A percentile compares a stretch with the other conserved stretches of the same genome.
Evolutionary conservation across 805 yeast genomes (phyloP).

Genomic region (Candida vartiovaarae): DNA sequence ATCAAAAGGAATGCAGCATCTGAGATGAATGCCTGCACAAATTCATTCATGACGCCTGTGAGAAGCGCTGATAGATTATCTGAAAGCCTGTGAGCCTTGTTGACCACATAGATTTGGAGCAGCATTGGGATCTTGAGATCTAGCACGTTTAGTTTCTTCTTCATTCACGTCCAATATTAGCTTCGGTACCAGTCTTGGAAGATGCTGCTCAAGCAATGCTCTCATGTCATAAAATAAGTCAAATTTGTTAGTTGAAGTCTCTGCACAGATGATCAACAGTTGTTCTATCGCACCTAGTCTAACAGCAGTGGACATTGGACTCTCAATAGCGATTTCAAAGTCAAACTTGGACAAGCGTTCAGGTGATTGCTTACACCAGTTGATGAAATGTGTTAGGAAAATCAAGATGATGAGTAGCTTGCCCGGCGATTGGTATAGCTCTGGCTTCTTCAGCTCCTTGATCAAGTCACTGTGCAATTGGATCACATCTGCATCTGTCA

Average conservation of each 20-base stretch:
- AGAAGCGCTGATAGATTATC: slow-evolving; percentile 23
- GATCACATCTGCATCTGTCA: slow-evolving; percentile 32
- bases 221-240: slow-evolving; percentile 58
- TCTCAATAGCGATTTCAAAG: slow-evolving; percentile 48
- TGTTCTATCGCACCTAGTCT: slow-evolving; percentile 68
- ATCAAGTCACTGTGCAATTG: slow-evolving; percentile 31
- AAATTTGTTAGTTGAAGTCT: slow-evolving; percentile 39
- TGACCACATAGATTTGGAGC: slow-evolving; percentile 16
- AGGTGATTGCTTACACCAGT: slow-evolving; percentile 55
- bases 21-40: slow-evolving; percentile 49
- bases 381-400: slow-evolving; percentile 51
- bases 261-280: slow-evolving; percentile 53
- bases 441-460: slow-evolving; percentile 31
- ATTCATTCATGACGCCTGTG: slow-evolving; percentile 39
- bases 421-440: slow-evolving; percentile 40
- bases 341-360: slow-evolving; percentile 39
- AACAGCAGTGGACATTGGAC: slow-evolving; percentile 51
- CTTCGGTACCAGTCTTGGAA: slow-evolving; percentile 49
- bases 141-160: slow-evolving; percentile 31
- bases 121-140: slow-evolving; percentile 19
- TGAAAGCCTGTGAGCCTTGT: slow-evolving; percentile 16
- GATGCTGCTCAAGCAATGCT: slow-evolving; percentile 55
- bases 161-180: slow-evolving; percentile 46
- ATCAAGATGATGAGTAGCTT: slow-evolving; percentile 42
- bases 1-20: slow-evolving; percentile 63